Conservation (phyloP, 2,329 filamentous ascomycete species). For the Zymoseptoria pseudotritici region DNA sequence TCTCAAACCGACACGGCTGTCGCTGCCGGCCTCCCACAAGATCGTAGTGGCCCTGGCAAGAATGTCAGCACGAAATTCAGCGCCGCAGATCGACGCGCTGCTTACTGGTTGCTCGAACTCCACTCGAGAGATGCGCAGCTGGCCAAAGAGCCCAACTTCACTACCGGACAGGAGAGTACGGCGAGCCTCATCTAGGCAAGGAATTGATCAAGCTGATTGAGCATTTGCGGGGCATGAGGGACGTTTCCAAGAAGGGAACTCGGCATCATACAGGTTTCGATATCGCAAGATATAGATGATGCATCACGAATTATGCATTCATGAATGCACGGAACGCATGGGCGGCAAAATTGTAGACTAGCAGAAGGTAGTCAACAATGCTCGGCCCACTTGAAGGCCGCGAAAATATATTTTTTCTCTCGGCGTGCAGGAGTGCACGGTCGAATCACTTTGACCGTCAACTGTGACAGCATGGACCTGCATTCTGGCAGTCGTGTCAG, state of each 20-base stretch:
- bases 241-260: background rate
- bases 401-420: background rate
- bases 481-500: too few species aligned
- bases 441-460: background rate
- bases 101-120: conserved; percentile 20
- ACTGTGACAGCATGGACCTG: background rate
- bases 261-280: background rate
- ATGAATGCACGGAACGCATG: background rate
- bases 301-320: background rate
- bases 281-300: background rate
- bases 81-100: conserved; percentile 17
- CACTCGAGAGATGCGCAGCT: conserved; percentile 17
- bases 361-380: background rate
- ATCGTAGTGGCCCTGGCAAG: background rate
- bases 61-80: conserved; percentile 8
- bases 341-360: background rate
- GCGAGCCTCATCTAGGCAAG: conserved; percentile 1
- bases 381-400: background rate
- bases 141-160: conserved; percentile 7
- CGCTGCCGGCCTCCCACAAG: background rate
- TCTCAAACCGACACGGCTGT: background rate
- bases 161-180: conserved; percentile 8
- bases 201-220: background rate
- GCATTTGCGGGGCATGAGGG: background rate
- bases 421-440: background rate